Base-by-base conservation (phyloP, 495 filamentous ascomycete species). In the Rusavskia elegans region DNA sequence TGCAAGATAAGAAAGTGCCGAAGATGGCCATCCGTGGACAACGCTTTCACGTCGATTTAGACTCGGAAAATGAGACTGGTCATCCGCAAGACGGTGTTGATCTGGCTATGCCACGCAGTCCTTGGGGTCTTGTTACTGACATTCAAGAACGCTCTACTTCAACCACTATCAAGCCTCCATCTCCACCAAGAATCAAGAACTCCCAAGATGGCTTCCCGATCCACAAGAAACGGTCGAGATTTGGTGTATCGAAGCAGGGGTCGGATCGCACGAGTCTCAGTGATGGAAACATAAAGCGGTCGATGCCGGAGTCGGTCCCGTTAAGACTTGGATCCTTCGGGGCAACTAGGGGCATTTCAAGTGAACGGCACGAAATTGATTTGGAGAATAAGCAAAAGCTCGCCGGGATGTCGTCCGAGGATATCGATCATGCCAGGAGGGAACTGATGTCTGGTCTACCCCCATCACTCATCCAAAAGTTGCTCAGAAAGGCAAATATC, bases 151-250 rank as follows among this genome's bases (percentile, higher is more conserved):
- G 85, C 37, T 66, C 60, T 32, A 66, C 80, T 13, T 62, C 74
- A 29, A 60, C 68, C 23, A 66, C 71, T 14, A 63, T 75, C 1
- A 76, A 73, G 42, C 64, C 78, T n/a, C 85, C 87, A 6, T 71
- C 73, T 45, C 80, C 83, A 11, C 82, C 83, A 5, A 76, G 70
- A 49, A 64, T 76, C 17, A 76, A 77, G 38, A 64, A 60, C 20
- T 73, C 77, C 21, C 61, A 75, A 5, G 81, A 74, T n/a, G 92
- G 90, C 1, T 97, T 96, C 55, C 92, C 92, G 25, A 78, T 77
- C 41, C 89, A 85, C 68, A 89, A 84, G 61, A 89, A 83, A 59
- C 81, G 90, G 13, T 45, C 37, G 9, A 51, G n/a, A 16, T 25
- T 51, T 20, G 54, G 51, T 6, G 42, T 20, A 10, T 59, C 53